A percentile compares a stretch with the other conserved stretches of the same genome.
Evolutionary conservation across 148 eudicot genomes (phyloP).

Genomic region (Chenopodium berlandieri): DNA sequence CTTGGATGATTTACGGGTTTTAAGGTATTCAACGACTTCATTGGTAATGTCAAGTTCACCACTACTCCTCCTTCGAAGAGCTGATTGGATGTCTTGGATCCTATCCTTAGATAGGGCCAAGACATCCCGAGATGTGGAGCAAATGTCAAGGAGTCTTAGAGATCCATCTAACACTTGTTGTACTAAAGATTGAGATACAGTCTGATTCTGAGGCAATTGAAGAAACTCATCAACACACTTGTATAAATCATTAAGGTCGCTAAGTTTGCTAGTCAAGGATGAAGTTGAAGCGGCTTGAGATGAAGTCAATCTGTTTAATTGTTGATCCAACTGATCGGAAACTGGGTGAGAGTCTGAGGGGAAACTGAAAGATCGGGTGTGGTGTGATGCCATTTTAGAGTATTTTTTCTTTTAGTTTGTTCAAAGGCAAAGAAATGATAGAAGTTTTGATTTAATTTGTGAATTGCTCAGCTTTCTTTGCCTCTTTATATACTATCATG

Average conservation of each 20-base stretch:
- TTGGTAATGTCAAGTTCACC: slow-evolving; percentile 17
- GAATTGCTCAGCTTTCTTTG: not conserved
- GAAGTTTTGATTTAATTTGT: slow-evolving; percentile 4
- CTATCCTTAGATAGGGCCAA: slow-evolving; percentile 25
- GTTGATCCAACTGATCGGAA: slow-evolving; percentile 8
- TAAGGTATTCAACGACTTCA: slow-evolving; percentile 20
- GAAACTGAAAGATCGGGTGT: slow-evolving; percentile 31
- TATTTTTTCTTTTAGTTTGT: not conserved
- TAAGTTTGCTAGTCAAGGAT: slow-evolving; percentile 24
- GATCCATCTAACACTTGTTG: slow-evolving; percentile 34
- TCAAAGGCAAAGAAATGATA: not conserved
- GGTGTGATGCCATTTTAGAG: slow-evolving; percentile 23
- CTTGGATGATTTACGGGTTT: slow-evolving; percentile 21
- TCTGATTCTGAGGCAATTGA: slow-evolving; percentile 23
- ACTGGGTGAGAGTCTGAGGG: slow-evolving; percentile 26
- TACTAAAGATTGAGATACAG: not conserved
- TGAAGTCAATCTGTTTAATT: slow-evolving; percentile 23
- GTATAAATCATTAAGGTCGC: slow-evolving; percentile 26
- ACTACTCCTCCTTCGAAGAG: slow-evolving; percentile 31
- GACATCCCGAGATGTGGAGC: slow-evolving; percentile 27
- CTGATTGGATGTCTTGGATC: slow-evolving; percentile 33
- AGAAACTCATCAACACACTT: slow-evolving; percentile 36
- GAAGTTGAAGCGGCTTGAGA: slow-evolving; percentile 31
- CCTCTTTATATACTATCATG: slow-evolving; percentile 2
- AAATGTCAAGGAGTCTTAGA: slow-evolving; percentile 38